Evolutionary conservation across 768 basidiomycete genomes (phyloP), one percentile per base, ranked within the genome.

Genomic region (Agrocybe chaxingu): DNA sequence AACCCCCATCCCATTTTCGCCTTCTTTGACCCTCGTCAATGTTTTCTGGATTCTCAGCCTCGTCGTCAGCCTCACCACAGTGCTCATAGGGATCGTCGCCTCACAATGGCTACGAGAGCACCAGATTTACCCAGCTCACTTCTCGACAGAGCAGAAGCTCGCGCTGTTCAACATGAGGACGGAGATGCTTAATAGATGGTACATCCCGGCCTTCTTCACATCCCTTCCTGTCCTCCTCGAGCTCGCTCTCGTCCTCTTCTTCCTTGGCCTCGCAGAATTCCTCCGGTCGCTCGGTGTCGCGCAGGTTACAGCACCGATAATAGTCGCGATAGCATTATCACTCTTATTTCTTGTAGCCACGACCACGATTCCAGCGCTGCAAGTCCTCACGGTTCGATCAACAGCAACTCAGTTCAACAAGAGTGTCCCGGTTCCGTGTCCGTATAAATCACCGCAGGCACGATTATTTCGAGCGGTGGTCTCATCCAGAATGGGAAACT

Each of bases 41-140:
- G 47, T 52, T 8, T 49, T 58, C 18, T 62, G 59, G 59, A 59
- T 62, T 39, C 44, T 56, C 10, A 62, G 61, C 31, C 48, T 63
- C 4, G 50, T 58, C 11, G 47, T 65, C 10, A 60, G 60, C 36
- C 52, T 65, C 3, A 52, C 54, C 4, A 41, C 57, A 10, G 63
- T 54, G 4, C 49, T 63, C 11, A 36, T 61, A 9, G 62, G 60
- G 10, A 63, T 60, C 18, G 45, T 65, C 6, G 51, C 52, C 45
- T 40, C 56, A 37, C 63, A 65, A 34, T 62, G 64, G 66, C 46
- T 62, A 8, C 56, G 62, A 5, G 57, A 60, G 38, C 60, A 60
- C 37, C 47, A 56, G 32, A 16, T 16, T 7, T 50, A 59, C 47
- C 45, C 50, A 19, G 37, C 37, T 45, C 48, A 48, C 33, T 42